Base-by-base conservation (phyloP, 2,329 filamentous ascomycete species). In the Colletotrichum sojae region DNA sequence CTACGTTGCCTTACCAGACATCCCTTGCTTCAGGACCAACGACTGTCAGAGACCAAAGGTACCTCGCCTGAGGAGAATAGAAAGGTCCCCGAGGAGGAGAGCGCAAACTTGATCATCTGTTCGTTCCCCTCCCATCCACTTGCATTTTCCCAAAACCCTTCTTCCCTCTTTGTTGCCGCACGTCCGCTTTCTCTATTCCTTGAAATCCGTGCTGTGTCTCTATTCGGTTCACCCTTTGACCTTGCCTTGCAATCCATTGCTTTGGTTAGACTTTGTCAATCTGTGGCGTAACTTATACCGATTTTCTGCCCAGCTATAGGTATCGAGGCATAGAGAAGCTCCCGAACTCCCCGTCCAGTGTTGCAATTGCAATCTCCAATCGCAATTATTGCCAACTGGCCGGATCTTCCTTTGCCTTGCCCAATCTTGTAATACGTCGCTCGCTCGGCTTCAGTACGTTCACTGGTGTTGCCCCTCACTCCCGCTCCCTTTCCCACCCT, bases 271-370 rank as follows among this genome's bases (percentile, higher is more conserved):
- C 55, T 56, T 59, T 36, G 9, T 10, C 55, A 15, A 59, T 52
- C 62, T 56, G 66, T 49, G 51, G 16, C 39, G 61, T 60, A 66
- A 69, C 66, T 69, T 69, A 66, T 64, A 70, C 63, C 52, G 52
- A 18, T 36, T 16, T 63, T 57, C 57, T 55, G 57, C 31, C 51
- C 31, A 67, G 62, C 67, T 16, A 39, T 31, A 67, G 62, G 62
- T 13, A 39, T 31, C 58, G 61, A 52, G 49, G 61, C 60, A 56
- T 60, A 67, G 67, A 67, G 67, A 69, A 55, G 62, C 67, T 67
- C 63, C 55, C 55, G 63, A 48, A 51, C 51, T 36, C 57, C 58
- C 51, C 67, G 52, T 56, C 43, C n/a, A 36, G 22, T 6, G 36
- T n/a, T 48, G 43, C 56, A 55, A 27, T 52, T 48, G n/a, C 62